phyloP scores from a whole-genome alignment of 2,329 filamentous ascomycete species.

The Fusarium burgessii region DNA sequence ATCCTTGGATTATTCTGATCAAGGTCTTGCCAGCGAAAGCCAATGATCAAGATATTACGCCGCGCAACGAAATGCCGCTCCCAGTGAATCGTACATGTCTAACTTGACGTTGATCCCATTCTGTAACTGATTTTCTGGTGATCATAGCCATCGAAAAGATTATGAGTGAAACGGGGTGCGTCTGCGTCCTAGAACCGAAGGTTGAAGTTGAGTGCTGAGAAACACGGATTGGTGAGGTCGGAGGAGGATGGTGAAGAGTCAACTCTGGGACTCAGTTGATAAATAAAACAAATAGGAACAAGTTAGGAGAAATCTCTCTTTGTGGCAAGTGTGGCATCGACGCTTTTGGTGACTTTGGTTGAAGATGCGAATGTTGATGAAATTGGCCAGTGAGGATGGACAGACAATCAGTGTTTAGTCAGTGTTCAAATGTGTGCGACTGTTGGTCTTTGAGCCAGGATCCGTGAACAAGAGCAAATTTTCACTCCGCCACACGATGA shows the following conservation, averaged over 20 bases:
- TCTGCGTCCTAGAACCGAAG: too few relatives aligned
- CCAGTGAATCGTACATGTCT: background rate
- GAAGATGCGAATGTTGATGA: background rate
- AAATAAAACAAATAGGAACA: background rate
- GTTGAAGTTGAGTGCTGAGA: background rate
- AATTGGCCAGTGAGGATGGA: background rate
- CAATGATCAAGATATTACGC: background rate
- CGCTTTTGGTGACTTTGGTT: background rate
- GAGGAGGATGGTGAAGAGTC: background rate
- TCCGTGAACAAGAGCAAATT: accelerated
- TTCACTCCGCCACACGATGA: accelerated
- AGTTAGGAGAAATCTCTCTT: accelerated
- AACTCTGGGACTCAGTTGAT: background rate
- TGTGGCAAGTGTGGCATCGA: accelerated
- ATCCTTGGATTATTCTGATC: too few relatives aligned
- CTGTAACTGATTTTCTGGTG: accelerated
- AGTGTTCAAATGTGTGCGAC: accelerated
- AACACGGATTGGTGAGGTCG: background rate
- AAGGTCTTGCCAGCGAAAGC: background rate
- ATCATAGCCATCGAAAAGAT: too few relatives aligned
- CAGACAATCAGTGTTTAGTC: accelerated
- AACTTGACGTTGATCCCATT: accelerated
- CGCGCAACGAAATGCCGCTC: background rate
- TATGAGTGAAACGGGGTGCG: too few relatives aligned
- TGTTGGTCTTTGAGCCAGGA: accelerated